phyloP scores from a whole-genome alignment of 768 basidiomycete genomes.

The Auriscalpium microsporum region DNA sequence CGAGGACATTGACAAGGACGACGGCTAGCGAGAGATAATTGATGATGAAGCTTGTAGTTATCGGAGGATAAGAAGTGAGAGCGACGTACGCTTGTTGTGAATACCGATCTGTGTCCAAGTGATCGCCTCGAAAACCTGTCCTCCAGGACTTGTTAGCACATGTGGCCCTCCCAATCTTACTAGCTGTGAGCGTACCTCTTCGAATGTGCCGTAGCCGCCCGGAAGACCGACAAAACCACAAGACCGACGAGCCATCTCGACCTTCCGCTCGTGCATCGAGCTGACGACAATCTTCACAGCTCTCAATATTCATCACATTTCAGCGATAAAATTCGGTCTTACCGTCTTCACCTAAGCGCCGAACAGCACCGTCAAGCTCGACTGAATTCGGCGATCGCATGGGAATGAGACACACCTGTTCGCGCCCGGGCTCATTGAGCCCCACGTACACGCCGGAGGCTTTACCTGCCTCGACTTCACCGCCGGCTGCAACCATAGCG shows the following conservation, averaged over 20 bases:
- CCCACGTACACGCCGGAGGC: constrained; percentile 13
- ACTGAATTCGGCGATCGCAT: not conserved
- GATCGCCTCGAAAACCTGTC: constrained; percentile 77
- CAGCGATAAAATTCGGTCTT: not conserved
- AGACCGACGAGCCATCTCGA: constrained; percentile 78
- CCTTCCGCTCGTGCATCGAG: constrained; percentile 86
- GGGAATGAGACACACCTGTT: constrained; percentile 23
- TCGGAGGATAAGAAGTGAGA: constrained; percentile 1
- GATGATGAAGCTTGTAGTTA: not conserved
- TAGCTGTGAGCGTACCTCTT: constrained; percentile 53
- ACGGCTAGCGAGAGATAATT: constrained; percentile 45
- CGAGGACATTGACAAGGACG: constrained; percentile 75
- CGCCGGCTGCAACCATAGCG: constrained; percentile 63
- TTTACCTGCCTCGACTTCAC: constrained; percentile 41
- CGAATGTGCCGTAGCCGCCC: constrained; percentile 92
- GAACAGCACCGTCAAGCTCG: not conserved
- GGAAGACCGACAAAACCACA: constrained; percentile 84
- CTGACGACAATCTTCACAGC: constrained; percentile 52
- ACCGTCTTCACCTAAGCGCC: constrained; percentile 26
- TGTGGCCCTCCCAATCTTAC: no score
- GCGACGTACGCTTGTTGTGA: constrained; percentile 65
- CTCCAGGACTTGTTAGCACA: no score
- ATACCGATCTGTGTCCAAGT: constrained; percentile 94
- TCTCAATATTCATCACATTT: not conserved
- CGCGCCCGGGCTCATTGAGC: constrained; percentile 25